Conservation (phyloP, 106 monocot genomes). For the Acorus gramineus region DNA sequence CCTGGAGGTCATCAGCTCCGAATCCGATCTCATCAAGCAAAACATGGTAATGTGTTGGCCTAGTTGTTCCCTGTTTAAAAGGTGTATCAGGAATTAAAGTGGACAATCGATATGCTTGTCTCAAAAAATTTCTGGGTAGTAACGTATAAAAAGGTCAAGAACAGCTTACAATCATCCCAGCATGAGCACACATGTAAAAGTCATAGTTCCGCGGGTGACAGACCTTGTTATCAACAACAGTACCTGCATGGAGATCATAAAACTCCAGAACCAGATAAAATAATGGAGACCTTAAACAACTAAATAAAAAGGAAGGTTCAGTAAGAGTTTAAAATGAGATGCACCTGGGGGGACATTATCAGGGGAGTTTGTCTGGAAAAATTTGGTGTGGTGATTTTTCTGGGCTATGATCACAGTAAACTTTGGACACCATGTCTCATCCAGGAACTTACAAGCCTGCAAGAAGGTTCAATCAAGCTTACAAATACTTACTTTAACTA, state of each 20-base stretch:
- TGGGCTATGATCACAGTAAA: constrained; percentile 83
- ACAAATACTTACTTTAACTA: neutral
- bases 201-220: constrained; percentile 91
- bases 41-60: constrained; percentile 93
- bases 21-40: constrained; percentile 73
- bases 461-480: neutral
- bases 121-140: too few species aligned
- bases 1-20: constrained; percentile 71
- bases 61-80: constrained; percentile 57
- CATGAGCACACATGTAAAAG: constrained; percentile 94
- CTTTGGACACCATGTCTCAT: constrained; percentile 68
- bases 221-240: constrained; percentile 81
- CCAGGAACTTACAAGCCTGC: constrained; percentile 85
- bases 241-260: constrained; percentile 33
- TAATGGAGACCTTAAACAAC: neutral
- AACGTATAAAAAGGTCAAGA: too few species aligned
- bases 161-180: constrained; percentile 85
- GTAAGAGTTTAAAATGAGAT: neutral
- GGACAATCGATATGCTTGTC: neutral
- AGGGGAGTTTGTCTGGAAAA: constrained; percentile 51
- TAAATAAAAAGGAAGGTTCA: neutral
- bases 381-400: constrained; percentile 94
- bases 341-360: constrained; percentile 95
- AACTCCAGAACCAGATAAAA: neutral
- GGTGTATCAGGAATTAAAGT: too few species aligned